Evolutionary conservation across 2,329 filamentous ascomycete genomes (phyloP).

Genomic region (Sporothrix luriei): DNA sequence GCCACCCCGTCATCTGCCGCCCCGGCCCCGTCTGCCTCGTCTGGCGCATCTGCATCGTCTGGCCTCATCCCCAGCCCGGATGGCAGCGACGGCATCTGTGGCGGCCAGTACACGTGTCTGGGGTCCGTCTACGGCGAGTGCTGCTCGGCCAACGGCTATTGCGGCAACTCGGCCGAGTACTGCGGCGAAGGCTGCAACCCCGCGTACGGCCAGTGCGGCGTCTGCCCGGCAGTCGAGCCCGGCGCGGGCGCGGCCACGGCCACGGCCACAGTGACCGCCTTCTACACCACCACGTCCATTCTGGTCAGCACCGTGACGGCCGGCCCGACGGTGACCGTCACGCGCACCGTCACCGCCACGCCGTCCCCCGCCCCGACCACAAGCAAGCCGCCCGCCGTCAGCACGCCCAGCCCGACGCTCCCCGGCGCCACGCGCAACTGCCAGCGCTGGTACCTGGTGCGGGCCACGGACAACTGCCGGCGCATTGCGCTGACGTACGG

Average conservation of each 20-base stretch:
- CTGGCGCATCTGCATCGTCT: constrained; percentile 47
- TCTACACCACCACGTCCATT: background rate
- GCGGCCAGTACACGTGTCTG: constrained; percentile 33
- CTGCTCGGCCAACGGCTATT: constrained; percentile 35
- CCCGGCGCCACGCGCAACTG: constrained; percentile 26
- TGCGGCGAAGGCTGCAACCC: constrained; percentile 35
- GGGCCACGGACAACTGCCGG: constrained; percentile 28
- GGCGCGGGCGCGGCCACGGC: constrained; percentile 18
- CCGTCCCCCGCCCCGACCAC: constrained; percentile 21
- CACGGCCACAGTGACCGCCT: constrained; percentile 23
- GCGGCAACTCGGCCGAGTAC: constrained; percentile 33
- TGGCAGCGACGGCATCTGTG: constrained; percentile 34
- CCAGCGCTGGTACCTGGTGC: constrained; percentile 26
- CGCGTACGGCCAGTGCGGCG: constrained; percentile 31
- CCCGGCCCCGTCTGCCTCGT: constrained; percentile 70
- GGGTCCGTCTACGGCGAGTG: constrained; percentile 33
- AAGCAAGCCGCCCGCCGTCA: background rate
- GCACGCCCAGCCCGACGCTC: constrained; percentile 24
- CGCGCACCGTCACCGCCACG: constrained; percentile 2
- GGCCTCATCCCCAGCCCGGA: constrained; percentile 28
- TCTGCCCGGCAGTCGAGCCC: constrained; percentile 9
- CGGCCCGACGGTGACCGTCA: background rate
- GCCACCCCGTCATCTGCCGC: background rate
- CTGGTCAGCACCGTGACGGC: background rate
- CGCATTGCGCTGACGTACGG: constrained; percentile 24